These are phyloP conservation scores for Ganoderma boninense DNA, from an alignment of 1,284 basidiomycete species.

Conservation along the genomic window DNA sequence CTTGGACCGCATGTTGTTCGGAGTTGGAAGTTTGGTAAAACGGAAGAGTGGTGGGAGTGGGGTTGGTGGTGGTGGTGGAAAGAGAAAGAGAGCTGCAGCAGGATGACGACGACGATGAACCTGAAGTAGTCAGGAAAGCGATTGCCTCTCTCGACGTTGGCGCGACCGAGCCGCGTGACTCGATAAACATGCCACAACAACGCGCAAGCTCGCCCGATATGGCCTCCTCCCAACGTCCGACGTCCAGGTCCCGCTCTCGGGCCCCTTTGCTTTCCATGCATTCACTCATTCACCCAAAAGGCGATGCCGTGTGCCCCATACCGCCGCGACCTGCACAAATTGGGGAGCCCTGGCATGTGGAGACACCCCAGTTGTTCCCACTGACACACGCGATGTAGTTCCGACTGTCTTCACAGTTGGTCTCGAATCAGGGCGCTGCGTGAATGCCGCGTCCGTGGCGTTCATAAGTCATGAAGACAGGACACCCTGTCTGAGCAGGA, in stretches of 20 bases:
- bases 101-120: slow-evolving; percentile 35
- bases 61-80: slow-evolving; percentile 10
- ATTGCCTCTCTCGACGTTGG: slow-evolving; percentile 31
- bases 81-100: slow-evolving; percentile 16
- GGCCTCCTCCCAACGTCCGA: slow-evolving; percentile 18
- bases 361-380: background rate
- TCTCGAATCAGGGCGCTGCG: slow-evolving; percentile 1
- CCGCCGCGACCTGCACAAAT: background rate
- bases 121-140: slow-evolving; percentile 37
- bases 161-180: slow-evolving; percentile 42
- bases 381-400: background rate
- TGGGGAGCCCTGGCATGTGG: background rate
- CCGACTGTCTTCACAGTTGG: background rate
- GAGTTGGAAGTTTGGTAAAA: background rate
- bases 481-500: background rate
- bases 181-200: slow-evolving; percentile 44
- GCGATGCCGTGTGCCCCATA: background rate
- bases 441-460: slow-evolving; percentile 1
- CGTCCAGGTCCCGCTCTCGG: background rate
- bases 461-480: background rate
- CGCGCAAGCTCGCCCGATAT: slow-evolving; percentile 38
- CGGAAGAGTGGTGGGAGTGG: slow-evolving; percentile 2
- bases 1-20: slow-evolving; percentile 87
- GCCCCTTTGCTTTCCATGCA: background rate
- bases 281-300: slow-evolving; percentile 1